Evolutionary conservation across 2,329 filamentous ascomycete species (phyloP).

Genomic region (Fusarium cyanostomum): DNA sequence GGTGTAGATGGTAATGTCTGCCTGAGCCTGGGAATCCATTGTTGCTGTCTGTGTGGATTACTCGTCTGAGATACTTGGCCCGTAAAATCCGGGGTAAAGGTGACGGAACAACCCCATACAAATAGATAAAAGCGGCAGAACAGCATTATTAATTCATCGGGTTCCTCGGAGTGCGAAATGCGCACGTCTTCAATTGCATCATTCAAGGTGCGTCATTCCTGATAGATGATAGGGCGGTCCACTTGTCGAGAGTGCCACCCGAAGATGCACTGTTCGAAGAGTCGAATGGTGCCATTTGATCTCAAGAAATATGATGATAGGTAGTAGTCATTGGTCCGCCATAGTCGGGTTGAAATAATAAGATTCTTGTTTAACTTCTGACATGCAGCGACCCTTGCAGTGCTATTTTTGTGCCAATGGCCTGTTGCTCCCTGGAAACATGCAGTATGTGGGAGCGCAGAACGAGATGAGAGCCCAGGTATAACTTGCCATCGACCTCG

Average conservation of each 20-base stretch:
- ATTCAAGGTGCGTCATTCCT: slow-evolving; percentile 12
- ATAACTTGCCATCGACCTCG: too few relatives aligned
- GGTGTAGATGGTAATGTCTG: slow-evolving; percentile 72
- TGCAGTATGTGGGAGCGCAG: too few relatives aligned
- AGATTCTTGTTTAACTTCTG: slow-evolving; percentile 14
- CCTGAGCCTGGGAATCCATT: slow-evolving; percentile 31
- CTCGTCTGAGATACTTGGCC: too few relatives aligned
- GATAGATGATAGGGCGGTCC: slow-evolving; percentile 12
- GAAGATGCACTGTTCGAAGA: neutral
- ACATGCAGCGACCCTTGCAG: slow-evolving; percentile 15
- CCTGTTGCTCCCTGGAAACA: neutral
- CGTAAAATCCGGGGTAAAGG: neutral
- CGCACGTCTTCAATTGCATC: slow-evolving; percentile 13
- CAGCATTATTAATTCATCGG: slow-evolving; percentile 21
- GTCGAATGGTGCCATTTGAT: neutral
- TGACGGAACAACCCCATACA: neutral
- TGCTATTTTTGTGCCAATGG: neutral
- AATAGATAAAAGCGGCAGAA: neutral
- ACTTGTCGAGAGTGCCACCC: neutral
- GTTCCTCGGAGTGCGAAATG: neutral
- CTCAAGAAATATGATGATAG: neutral
- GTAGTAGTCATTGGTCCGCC: neutral
- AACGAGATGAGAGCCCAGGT: too few relatives aligned
- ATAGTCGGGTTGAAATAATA: neutral
- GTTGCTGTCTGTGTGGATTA: slow-evolving; percentile 9